Base-by-base conservation (phyloP, 2,329 filamentous ascomycete genomes). In the Acrocalymma vagum region DNA sequence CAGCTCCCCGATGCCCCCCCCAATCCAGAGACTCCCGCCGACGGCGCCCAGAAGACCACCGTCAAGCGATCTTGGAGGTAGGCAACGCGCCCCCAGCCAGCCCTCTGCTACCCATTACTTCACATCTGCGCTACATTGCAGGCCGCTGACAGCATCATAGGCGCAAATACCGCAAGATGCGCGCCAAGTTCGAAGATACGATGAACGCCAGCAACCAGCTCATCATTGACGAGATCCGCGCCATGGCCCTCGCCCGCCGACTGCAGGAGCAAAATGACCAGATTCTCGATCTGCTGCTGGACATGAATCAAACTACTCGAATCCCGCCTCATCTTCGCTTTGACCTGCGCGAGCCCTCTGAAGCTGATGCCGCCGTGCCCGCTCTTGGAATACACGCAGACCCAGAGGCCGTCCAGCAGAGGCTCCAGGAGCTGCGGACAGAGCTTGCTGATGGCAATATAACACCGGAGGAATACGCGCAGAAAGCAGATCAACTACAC, bases 131-230 rank as follows among this genome's bases (percentile, higher is more conserved):
- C 31, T 17, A 37, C n/a, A n/a, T n/a, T n/a, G n/a, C n/a, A n/a
- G n/a, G n/a, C 22, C 30, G 42, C 54, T 60, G 36, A 61, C 42
- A n/a, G 14, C 15, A 26, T 9, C 9, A 21, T 53, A 71, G 70
- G 81, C 95, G 96, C 75, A 99, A 99, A 78, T 99, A 95, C 71
- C 87, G 88, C 60, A 95, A 95, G 79, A 89, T 94, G 84, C 86
- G 87, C 72, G 79, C 87, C 66, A 77, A 79, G 18, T 95, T 94
- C 63, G 88, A 94, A 57, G 78, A 84, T 34, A 84, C 83, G 61
- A 89, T 92, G 82, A 82, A 86, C 42, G 84, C 90, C 53, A 88
- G 90, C 67, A 94, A 95, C 71, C 81, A 85, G 38, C 79, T 94
- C 45, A 94, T 94, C 72, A 84, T 84, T 58, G 80, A 88, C 38